Base-by-base conservation (phyloP, 2,329 filamentous ascomycete species). In the Geosmithia putterillii region DNA sequence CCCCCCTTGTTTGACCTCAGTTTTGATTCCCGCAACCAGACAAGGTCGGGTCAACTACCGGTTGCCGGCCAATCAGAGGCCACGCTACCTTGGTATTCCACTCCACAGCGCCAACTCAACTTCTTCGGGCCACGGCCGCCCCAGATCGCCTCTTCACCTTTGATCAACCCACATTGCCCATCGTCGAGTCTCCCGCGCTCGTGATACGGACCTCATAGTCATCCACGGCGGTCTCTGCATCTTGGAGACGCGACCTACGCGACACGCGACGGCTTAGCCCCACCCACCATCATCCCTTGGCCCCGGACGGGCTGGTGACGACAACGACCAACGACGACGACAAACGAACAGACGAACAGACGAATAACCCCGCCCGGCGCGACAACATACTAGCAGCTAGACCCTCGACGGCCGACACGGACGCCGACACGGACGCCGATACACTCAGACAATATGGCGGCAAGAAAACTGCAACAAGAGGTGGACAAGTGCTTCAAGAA, bases 401-500 rank as follows among this genome's bases (percentile, higher is more conserved):
- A 32, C 28, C 9, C 18, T 21, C 7, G 36, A 18, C 20, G 36
- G n/a, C 18, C 36, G 8, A 18, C 36, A 7, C 20, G 36, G 23
- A 19, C 38, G n/a, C 18, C 36, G 8, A 18, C 36, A 7, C 20
- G 36, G 23, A 19, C 38, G 34, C 43, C 34, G 34, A 7, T 40
- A 45, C 18, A 36, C 12, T 47, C 47, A 39, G 44, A 46, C 66
- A 74, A 64, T 56, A 98, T 98, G 92, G 87, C 92, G 56, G 86
- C 86, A 62, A 81, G 92, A 63, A 98, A 98, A 74, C 77, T 95
- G 56, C 86, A 92, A 64, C 89, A 96, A 70, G 92, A 98, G 70
- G 90, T 96, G 57, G 92, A 98, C 61, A 95, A 95, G 71, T 94
- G 87, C 77, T 96, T 95, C 79, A 98, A 98, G 69, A 94, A 94